Percentiles rank a stretch among this genome's conserved stretches.
phyloP scores from a whole-genome alignment of 768 basidiomycete species.

The Russula virescens region DNA sequence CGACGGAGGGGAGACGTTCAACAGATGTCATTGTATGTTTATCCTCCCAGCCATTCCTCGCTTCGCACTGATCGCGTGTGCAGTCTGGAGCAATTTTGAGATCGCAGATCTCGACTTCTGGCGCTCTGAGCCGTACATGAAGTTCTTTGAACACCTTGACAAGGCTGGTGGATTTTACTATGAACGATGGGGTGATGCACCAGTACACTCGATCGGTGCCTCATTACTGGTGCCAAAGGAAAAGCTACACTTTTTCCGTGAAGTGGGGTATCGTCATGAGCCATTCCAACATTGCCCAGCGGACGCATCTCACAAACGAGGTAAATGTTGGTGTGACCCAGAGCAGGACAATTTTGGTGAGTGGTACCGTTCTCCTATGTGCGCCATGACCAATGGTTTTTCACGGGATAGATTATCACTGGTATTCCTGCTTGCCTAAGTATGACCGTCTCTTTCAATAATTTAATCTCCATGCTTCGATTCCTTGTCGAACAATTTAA shows the following conservation, averaged over 20 bases:
- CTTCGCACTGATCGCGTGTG: neutral
- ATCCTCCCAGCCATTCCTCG: neutral
- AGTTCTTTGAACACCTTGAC: conserved; percentile 55
- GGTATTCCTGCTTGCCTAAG: conserved; percentile 74
- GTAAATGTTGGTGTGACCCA: conserved; percentile 81
- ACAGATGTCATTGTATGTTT: conserved; percentile 47
- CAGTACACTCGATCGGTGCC: conserved; percentile 76
- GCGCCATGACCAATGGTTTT: conserved; percentile 2
- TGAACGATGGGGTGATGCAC: conserved; percentile 91
- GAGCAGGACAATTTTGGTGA: conserved; percentile 65
- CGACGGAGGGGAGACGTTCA: conserved; percentile 51
- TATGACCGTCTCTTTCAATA: conserved; percentile 23
- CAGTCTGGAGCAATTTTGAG: conserved; percentile 64
- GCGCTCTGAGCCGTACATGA: conserved; percentile 49
- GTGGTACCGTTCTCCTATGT: conserved; percentile 24
- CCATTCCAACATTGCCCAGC: conserved; percentile 92
- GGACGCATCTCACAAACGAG: conserved; percentile 63
- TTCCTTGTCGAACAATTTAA: conserved; percentile 13
- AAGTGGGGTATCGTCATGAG: conserved; percentile 89
- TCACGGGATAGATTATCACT: conserved; percentile 54
- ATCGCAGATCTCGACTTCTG: conserved; percentile 55
- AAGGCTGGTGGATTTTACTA: conserved; percentile 54
- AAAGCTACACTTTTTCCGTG: conserved; percentile 91
- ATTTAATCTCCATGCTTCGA: neutral
- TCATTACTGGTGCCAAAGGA: conserved; percentile 84